phyloP scores from a whole-genome alignment of 2,329 filamentous ascomycete species.

The Trichocomaceae sp. region DNA sequence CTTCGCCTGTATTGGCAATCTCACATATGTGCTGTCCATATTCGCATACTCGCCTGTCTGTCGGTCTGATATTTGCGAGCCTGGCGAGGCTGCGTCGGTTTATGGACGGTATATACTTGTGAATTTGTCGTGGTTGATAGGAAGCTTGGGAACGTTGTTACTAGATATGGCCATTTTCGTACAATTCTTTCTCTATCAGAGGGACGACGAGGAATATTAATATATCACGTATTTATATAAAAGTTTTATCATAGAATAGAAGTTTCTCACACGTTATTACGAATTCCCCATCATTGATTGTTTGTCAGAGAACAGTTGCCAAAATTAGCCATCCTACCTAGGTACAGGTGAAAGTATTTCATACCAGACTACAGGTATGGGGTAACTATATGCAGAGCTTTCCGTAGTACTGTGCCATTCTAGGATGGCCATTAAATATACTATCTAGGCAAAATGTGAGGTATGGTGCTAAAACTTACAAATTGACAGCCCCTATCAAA shows the following conservation, averaged over 20 bases:
- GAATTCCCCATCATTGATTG: too few relatives aligned
- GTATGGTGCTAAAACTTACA: not conserved
- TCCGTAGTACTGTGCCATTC: too few relatives aligned
- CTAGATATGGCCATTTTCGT: slow-evolving; percentile 81
- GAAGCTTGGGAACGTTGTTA: slow-evolving; percentile 78
- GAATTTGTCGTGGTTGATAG: slow-evolving; percentile 84
- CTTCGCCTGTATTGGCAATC: slow-evolving; percentile 90
- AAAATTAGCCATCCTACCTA: not conserved
- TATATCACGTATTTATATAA: not conserved
- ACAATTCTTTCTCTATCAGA: slow-evolving; percentile 81
- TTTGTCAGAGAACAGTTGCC: not conserved
- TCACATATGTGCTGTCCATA: slow-evolving; percentile 89
- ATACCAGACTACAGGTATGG: too few relatives aligned
- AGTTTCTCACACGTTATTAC: not conserved
- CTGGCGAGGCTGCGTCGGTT: slow-evolving; percentile 58
- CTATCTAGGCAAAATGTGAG: too few relatives aligned
- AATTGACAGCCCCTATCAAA: not conserved
- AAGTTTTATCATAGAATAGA: not conserved
- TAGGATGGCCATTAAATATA: too few relatives aligned
- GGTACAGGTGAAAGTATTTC: not conserved
- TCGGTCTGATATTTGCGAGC: slow-evolving; percentile 45
- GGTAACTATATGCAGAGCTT: too few relatives aligned
- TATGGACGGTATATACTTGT: slow-evolving; percentile 82
- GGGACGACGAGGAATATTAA: slow-evolving; percentile 20
- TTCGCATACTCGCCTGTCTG: slow-evolving; percentile 80